Base-by-base conservation (phyloP, 768 basidiomycete species). In the Tulasnella calospora region DNA sequence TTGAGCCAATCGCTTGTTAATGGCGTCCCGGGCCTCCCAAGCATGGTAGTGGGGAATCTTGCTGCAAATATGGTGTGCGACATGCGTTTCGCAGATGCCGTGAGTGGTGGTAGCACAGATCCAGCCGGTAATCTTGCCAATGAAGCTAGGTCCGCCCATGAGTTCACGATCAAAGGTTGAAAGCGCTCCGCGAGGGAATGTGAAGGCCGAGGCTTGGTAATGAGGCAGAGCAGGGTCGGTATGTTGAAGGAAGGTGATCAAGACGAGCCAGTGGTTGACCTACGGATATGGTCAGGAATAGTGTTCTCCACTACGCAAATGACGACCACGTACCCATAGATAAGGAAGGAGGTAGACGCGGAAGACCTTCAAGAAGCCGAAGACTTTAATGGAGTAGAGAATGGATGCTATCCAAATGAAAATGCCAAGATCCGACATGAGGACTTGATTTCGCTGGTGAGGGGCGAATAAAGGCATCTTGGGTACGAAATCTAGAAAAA, bases 161-260 rank as follows among this genome's bases (percentile, higher is more conserved):
- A 94, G 88, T 82, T 83, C 90, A 69, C 94, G 93, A 84, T 99
- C 95, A 47, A 98, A 87, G 12, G 97, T 99, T 74, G 94, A 86
- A 73, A 99, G 90, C 19, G 97, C 97, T 78, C 97, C 97, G 81
- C 95, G 94, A 55, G 92, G 87, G 89, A 99, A 99, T 47, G 92
- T 96, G 88, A 97, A 98, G 83, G 93, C 92, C 44, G 89, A 83
- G 21, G 91, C 89, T 80, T 94, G 92, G 88, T 98, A 98, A 86
- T 98, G 97, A 71, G 96, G 96, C 61, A 99, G 89, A 70, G 92
- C 84, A 23, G 96, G 95, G 86, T 98, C 97, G 82, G 97, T 98
- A 87, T 99, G 97, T 86, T 99, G 97, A 73, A 98, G 88, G 92
- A 95, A 98, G n/a, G 96, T 98, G 87, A 98, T 98, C 82, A 95